These are phyloP conservation scores for Monilinia fructigena DNA, from an alignment of 2,329 filamentous ascomycete species.

Conservation along the genomic window DNA sequence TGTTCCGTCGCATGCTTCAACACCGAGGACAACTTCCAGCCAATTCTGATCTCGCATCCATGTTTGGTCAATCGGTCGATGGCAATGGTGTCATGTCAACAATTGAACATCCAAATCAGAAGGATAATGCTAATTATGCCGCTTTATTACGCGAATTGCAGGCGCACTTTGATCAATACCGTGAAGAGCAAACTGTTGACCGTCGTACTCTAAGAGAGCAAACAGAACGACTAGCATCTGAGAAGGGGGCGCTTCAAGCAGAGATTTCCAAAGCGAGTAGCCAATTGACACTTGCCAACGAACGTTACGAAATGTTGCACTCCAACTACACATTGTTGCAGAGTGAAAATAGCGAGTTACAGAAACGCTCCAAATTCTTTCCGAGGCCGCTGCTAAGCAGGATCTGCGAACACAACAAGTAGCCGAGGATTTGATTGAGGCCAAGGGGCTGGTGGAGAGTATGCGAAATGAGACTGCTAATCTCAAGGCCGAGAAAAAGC, in stretches of 20 bases:
- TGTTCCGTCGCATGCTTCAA: constrained; percentile 92
- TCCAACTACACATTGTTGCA: constrained; percentile 82
- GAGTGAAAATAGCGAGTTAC: constrained; percentile 79
- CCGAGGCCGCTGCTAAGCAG: constrained; percentile 83
- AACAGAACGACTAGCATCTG: constrained; percentile 73
- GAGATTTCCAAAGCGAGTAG: constrained; percentile 78
- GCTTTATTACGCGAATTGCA: constrained; percentile 85
- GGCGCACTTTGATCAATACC: constrained; percentile 83
- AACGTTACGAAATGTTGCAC: constrained; percentile 86
- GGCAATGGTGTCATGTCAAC: constrained; percentile 55
- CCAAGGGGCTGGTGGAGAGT: constrained; percentile 76
- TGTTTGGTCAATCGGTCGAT: constrained; percentile 70
- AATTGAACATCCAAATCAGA: constrained; percentile 54
- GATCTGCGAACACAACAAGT: constrained; percentile 89
- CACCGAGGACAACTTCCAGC: constrained; percentile 63
- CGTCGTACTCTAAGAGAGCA: constrained; percentile 81
- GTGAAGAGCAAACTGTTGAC: constrained; percentile 80
- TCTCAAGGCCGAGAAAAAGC: constrained; percentile 88
- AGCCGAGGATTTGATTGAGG: constrained; percentile 88
- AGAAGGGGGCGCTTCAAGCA: constrained; percentile 78
- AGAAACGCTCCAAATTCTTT: constrained; percentile 76
- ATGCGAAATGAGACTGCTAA: constrained; percentile 89
- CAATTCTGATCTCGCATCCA: constrained; percentile 61
- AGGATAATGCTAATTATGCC: constrained; percentile 67
- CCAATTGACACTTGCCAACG: constrained; percentile 76